Base-by-base conservation (phyloP, 306 rosid species). In the Nissolia schottii region DNA sequence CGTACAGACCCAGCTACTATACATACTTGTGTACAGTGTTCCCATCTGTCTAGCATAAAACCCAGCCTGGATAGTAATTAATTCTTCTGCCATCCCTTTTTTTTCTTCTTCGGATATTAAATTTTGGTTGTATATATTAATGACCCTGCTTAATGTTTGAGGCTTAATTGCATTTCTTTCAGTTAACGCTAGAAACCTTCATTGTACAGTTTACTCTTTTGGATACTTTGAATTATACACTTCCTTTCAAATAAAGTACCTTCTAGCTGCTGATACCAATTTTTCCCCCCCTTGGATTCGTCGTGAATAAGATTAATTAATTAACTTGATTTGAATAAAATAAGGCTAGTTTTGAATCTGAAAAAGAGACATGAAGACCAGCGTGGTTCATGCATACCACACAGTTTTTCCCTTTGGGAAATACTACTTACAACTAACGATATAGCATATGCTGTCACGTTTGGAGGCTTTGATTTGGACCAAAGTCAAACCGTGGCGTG, bases 401-500 rank as follows among this genome's bases (percentile, higher is more conserved):
- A 41, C 58, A 23, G 29, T 10, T 34, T 49, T 45, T 50, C n/a
- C n/a, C 11, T 56, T 71, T 43, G 67, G 65, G 13, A 53, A 38
- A 13, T n/a, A 53, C 53, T 15, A 28, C 22, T 43, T n/a, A n/a
- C n/a, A n/a, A n/a, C n/a, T n/a, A n/a, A n/a, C n/a, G n/a, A n/a
- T n/a, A n/a, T n/a, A n/a, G n/a, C n/a, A n/a, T n/a, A n/a, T 61
- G 76, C 58, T 50, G n/a, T 70, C 73, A 61, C 66, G 71, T 51
- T 59, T 40, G 12, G 23, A 25, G 60, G 23, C 20, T 51, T 29
- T 11, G 19, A 41, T 28, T 28, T 13, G 10, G 51, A 71, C 67
- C 67, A 60, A 68, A 69, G 81, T 60, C 71, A n/a, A 60, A 68
- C 41, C 2, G 37, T 28, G 64, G 65, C 49, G 15, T 1, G 2